Percentiles rank a stretch among this genome's conserved stretches.
Conservation (phyloP, 345 rosid genomes). For the Gynandropsis gynandra region DNA sequence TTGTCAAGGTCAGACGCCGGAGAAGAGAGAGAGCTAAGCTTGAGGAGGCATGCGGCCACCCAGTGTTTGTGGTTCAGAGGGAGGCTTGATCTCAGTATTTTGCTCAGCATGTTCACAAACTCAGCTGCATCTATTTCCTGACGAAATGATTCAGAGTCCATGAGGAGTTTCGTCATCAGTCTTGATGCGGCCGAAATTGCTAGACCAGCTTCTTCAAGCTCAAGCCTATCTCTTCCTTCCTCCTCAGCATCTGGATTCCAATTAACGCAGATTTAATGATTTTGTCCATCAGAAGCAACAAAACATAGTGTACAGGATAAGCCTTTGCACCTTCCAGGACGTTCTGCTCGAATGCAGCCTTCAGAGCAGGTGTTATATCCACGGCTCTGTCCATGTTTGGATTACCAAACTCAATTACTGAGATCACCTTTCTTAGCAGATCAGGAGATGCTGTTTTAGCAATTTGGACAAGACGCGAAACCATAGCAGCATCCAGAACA, state of each 20-base stretch:
- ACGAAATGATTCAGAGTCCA: conserved; percentile 51
- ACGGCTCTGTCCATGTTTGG: conserved; percentile 42
- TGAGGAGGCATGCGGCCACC: conserved; percentile 74
- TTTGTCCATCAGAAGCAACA: neutral
- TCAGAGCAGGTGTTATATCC: conserved; percentile 50
- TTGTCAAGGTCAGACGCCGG: conserved; percentile 30
- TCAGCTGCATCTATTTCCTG: conserved; percentile 13
- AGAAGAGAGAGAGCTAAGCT: conserved; percentile 41
- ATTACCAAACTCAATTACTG: conserved; percentile 54
- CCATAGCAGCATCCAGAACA: conserved; percentile 42
- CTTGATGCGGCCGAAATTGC: conserved; percentile 63
- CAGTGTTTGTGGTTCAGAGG: conserved; percentile 47
- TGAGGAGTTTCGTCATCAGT: conserved; percentile 65
- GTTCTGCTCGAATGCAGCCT: conserved; percentile 51
- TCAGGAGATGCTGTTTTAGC: conserved; percentile 45
- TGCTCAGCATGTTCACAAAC: conserved; percentile 23
- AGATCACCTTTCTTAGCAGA: conserved; percentile 63
- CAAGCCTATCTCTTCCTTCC: conserved; percentile 46
- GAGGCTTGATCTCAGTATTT: conserved; percentile 19
- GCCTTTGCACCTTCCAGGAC: conserved; percentile 44
- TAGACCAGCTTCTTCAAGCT: conserved; percentile 71
- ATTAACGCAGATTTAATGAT: neutral
- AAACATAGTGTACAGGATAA: neutral
- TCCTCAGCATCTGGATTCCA: conserved; percentile 50
- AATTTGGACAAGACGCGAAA: conserved; percentile 50